Evolutionary conservation across 1,284 basidiomycete genomes (phyloP).

Genomic region (Ceratobasidium sp.): DNA sequence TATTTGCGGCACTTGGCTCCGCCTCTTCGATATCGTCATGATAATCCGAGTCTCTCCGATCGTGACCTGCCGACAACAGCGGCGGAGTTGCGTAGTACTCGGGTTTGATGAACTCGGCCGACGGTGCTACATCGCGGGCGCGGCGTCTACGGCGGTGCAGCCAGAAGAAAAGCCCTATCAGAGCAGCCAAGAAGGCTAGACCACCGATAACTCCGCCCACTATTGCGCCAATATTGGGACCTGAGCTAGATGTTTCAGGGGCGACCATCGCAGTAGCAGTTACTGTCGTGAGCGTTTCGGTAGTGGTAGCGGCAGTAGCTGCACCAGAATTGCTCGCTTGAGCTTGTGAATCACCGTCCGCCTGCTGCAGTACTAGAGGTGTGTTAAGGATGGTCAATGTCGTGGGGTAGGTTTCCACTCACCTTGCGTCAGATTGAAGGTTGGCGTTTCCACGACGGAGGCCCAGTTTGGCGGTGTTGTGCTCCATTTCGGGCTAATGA

Average conservation of each 20-base stretch:
- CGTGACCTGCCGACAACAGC: not conserved
- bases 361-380: not conserved
- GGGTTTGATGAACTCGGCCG: constrained; percentile 30
- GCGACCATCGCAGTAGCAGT: not conserved
- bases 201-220: constrained; percentile 9
- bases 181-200: constrained; percentile 5
- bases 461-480: not conserved
- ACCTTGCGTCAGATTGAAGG: constrained; percentile 10
- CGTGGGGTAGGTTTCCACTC: too few relatives aligned
- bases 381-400: too few relatives aligned
- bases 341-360: not conserved
- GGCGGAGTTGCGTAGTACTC: constrained; percentile 31
- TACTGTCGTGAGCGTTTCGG: not conserved
- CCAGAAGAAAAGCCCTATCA: constrained; percentile 7
- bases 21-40: constrained; percentile 16
- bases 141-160: constrained; percentile 18
- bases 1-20: not conserved
- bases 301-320: not conserved
- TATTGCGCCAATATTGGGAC: constrained; percentile 7
- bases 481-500: not conserved
- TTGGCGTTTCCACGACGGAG: not conserved
- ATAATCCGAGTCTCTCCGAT: constrained; percentile 15
- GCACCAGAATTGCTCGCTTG: not conserved
- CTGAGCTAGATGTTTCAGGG: not conserved
- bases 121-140: constrained; percentile 17